Evolutionary conservation across 805 yeast genomes (phyloP).

Genomic region (Torulaspora maleeae): DNA sequence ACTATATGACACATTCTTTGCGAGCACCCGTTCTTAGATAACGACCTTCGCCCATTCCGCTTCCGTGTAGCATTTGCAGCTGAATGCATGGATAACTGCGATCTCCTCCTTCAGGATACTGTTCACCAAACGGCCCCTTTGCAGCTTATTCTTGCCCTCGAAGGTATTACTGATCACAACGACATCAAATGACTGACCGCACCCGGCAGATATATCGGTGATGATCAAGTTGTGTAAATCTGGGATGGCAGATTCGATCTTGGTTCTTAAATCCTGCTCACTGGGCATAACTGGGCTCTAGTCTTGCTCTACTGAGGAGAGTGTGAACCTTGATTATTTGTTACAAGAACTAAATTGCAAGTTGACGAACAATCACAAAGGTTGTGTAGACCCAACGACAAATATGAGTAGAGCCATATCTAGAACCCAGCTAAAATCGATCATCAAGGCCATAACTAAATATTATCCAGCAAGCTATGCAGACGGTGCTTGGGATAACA

Average conservation of each 20-base stretch:
- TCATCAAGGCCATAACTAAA: slow-evolving; percentile 55
- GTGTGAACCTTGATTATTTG: background rate
- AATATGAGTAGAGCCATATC: slow-evolving; percentile 27
- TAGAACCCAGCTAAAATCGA: slow-evolving; percentile 39
- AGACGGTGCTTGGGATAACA: slow-evolving; percentile 90
- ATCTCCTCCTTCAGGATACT: slow-evolving; percentile 77
- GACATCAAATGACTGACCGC: slow-evolving; percentile 97
- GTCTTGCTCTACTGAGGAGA: background rate
- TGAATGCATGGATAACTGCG: slow-evolving; percentile 85
- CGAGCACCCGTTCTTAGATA: slow-evolving; percentile 8
- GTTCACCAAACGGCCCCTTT: slow-evolving; percentile 85
- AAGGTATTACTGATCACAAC: slow-evolving; percentile 72
- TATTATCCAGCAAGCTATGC: slow-evolving; percentile 80
- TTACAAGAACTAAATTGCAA: background rate
- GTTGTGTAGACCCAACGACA: background rate
- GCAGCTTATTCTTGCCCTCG: slow-evolving; percentile 74
- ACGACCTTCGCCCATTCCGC: slow-evolving; percentile 69
- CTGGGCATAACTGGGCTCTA: slow-evolving; percentile 13
- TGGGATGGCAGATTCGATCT: slow-evolving; percentile 25
- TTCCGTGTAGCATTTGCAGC: slow-evolving; percentile 83
- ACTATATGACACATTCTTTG: slow-evolving; percentile 6
- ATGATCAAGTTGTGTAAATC: slow-evolving; percentile 34
- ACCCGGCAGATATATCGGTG: slow-evolving; percentile 66
- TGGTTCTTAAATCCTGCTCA: slow-evolving; percentile 26
- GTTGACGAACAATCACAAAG: background rate